These are phyloP conservation scores for Solanum medicagineum DNA, from an alignment of 257 asterid species.

Conservation along the genomic window DNA sequence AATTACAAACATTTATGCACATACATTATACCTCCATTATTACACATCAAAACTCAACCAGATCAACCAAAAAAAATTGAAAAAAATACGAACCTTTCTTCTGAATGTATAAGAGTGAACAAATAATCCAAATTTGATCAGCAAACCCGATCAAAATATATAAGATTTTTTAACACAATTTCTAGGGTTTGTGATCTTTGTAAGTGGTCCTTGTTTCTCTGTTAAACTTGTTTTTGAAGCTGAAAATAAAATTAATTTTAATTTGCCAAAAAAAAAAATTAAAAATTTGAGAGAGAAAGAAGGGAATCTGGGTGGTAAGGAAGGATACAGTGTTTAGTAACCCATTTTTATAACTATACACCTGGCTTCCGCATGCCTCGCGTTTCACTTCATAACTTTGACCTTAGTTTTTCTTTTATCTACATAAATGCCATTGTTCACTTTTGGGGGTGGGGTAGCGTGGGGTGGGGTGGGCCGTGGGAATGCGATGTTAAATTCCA, in stretches of 20 bases:
- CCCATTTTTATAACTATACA: conserved; percentile 24
- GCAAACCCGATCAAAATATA: conserved; percentile 25
- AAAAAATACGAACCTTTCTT: neutral
- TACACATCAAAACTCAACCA: neutral
- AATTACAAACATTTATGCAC: neutral
- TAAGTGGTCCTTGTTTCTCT: neutral
- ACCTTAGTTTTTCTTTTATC: neutral
- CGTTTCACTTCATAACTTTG: neutral
- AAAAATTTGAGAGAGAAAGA: neutral
- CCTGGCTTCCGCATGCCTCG: conserved; percentile 10
- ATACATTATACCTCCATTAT: neutral
- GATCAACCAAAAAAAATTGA: conserved; percentile 12
- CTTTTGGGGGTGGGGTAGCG: too few relatives aligned
- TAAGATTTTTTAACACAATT: neutral
- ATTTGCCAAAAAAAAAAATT: conserved; percentile 7
- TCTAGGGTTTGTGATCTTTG: conserved; percentile 43
- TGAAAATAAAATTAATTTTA: neutral
- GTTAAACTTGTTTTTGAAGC: neutral
- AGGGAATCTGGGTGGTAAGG: conserved; percentile 30
- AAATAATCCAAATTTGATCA: conserved; percentile 12
- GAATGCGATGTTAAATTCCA: too few relatives aligned
- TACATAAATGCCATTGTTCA: neutral
- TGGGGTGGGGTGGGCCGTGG: too few relatives aligned
- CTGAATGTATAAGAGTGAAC: neutral
- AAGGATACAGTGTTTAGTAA: conserved; percentile 11